phyloP scores from a whole-genome alignment of 768 basidiomycete genomes.

The Boletellus ananas region DNA sequence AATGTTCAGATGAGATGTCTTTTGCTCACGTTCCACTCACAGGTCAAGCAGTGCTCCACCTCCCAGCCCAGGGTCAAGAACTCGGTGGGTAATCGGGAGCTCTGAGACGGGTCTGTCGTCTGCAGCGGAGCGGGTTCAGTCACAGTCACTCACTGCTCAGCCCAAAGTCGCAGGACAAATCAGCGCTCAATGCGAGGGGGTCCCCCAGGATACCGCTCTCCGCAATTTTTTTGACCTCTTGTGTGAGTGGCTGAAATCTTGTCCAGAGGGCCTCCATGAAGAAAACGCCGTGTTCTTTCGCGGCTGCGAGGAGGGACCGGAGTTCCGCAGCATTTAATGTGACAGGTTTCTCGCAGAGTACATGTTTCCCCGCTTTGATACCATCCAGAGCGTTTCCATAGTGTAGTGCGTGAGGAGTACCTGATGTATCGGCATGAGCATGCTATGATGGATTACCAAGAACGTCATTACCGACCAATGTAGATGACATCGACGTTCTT shows the following conservation, averaged over 20 bases:
- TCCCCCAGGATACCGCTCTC: slow-evolving; percentile 63
- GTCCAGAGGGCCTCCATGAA: slow-evolving; percentile 95
- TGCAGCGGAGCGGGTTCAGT: background rate
- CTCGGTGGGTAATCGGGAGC: slow-evolving; percentile 64
- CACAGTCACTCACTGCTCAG: slow-evolving; percentile 47
- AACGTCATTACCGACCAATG: slow-evolving; percentile 45
- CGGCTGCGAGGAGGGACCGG: slow-evolving; percentile 65
- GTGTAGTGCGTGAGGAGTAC: slow-evolving; percentile 84
- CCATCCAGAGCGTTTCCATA: slow-evolving; percentile 73
- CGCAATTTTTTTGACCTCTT: slow-evolving; percentile 60
- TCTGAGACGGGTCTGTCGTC: slow-evolving; percentile 36
- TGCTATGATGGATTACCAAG: background rate
- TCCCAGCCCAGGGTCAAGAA: slow-evolving; percentile 74
- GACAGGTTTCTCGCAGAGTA: slow-evolving; percentile 87
- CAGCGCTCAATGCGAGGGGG: slow-evolving; percentile 67
- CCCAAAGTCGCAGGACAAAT: slow-evolving; percentile 68
- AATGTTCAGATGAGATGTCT: slow-evolving; percentile 2
- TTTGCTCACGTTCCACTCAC: slow-evolving; percentile 41
- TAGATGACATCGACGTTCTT: slow-evolving; percentile 76
- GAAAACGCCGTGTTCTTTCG: slow-evolving; percentile 76
- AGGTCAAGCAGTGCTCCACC: slow-evolving; percentile 84
- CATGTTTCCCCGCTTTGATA: slow-evolving; percentile 76
- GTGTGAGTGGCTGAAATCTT: slow-evolving; percentile 67
- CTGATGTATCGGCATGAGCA: slow-evolving; percentile 32
- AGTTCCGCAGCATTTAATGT: slow-evolving; percentile 76